These are phyloP conservation scores for Scorias spongiosa DNA, from an alignment of 2,329 filamentous ascomycete genomes.

Conservation along the genomic window DNA sequence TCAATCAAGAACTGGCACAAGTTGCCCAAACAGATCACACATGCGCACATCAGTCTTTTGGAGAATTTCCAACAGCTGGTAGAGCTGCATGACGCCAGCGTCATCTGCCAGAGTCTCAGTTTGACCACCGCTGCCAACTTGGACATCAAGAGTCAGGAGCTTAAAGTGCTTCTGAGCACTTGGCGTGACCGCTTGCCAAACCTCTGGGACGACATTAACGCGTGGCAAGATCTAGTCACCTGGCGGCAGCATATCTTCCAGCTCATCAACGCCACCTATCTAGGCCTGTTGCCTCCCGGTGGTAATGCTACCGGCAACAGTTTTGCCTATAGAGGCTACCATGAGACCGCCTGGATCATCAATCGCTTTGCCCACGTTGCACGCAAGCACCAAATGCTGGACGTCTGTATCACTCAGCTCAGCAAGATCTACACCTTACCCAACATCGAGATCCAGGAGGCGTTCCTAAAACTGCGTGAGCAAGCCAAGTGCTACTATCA, in stretches of 20 bases:
- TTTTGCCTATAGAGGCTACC: conserved; percentile 91
- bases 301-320: conserved; percentile 72
- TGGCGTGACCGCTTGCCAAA: conserved; percentile 95
- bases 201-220: conserved; percentile 98
- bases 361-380: conserved; percentile 97
- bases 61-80: conserved; percentile 98
- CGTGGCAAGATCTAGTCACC: conserved; percentile 98
- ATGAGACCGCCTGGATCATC: conserved; percentile 99
- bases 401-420: conserved; percentile 93
- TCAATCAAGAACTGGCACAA: conserved; percentile 99
- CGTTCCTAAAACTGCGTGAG: conserved; percentile 94
- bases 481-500: conserved; percentile 98
- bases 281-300: conserved; percentile 67
- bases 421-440: conserved; percentile 96
- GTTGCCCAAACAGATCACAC: conserved; percentile 81
- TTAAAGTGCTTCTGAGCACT: conserved; percentile 82
- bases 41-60: conserved; percentile 84
- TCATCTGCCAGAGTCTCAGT: conserved; percentile 83
- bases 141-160: conserved; percentile 85
- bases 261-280: conserved; percentile 87
- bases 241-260: conserved; percentile 99
- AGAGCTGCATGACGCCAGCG: conserved; percentile 90
- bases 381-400: conserved; percentile 87
- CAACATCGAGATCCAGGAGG: conserved; percentile 99
- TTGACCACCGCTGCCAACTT: conserved; percentile 73